Base-by-base conservation (phyloP, 805 yeast species). In the Limtongia smithiae region DNA sequence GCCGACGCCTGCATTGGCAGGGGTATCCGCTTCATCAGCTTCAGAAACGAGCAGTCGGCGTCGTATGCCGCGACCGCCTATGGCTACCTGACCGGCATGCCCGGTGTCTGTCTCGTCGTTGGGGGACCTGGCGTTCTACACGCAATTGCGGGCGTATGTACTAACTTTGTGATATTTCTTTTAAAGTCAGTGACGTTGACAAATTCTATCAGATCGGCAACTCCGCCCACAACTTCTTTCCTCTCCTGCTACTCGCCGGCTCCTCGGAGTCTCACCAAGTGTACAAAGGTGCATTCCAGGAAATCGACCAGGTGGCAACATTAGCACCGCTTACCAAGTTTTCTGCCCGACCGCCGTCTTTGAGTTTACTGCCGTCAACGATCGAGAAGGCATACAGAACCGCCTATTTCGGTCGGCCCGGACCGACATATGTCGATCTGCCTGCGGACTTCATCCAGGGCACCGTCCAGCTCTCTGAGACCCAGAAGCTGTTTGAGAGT, bases 61-160 rank as follows among this genome's bases (percentile, higher is more conserved):
- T 78, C 86, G 0, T 82, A 83, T 58, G 90, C 90, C 2, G 89
- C 90, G 1, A 78, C 85, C 1, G 75, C 77, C 0, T 81, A 83
- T 62, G 88, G 88, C 0, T 83, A 78, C 55, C 61, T 83, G 37
- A 81, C 84, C 3, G 78, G 79, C 1, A 67, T 64, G 50, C 89
- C 89, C 0, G 88, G 85, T 17, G 84, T 83, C 0, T 63, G 81
- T 15, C 68, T 83, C 2, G 84, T 81, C 0, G 89, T 83, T 3
- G 89, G 90, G 28, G 89, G 89, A 0, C 88, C 89, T 0, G 89
- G 89, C 3, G 68, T 83, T 2, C 71, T 83, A 7, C 87, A 83
- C 54, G 82, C 85, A 0, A 59, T 80, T 37, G 78, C 88, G 0
- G 90, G 89, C 11, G 51, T 55, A 37, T 22, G 57, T 34, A 7